These are phyloP conservation scores for Colletotrichum sp. DNA, from an alignment of 2,329 filamentous ascomycete genomes.

Conservation along the genomic window DNA sequence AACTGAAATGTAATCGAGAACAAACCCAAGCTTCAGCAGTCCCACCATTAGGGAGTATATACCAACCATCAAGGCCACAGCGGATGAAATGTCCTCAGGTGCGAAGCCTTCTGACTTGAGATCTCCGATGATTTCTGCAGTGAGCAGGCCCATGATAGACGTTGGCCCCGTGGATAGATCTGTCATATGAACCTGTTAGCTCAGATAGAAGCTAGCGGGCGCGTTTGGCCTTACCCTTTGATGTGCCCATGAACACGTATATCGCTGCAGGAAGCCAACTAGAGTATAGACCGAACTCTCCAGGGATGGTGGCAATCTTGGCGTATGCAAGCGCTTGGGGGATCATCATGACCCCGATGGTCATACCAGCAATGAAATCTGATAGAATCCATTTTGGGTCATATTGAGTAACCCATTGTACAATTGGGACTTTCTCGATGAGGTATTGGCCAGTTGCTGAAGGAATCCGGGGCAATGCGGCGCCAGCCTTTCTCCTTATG, in stretches of 20 bases:
- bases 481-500: constrained; percentile 30
- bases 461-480: constrained; percentile 46
- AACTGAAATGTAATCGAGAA: constrained; percentile 70
- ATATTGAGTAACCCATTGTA: constrained; percentile 68
- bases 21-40: constrained; percentile 66
- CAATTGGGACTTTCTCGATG: constrained; percentile 64
- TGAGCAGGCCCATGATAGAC: constrained; percentile 67
- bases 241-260: constrained; percentile 66
- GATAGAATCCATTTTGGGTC: constrained; percentile 64
- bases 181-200: constrained; percentile 26
- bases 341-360: constrained; percentile 64
- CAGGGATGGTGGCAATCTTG: constrained; percentile 65
- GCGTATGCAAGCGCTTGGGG: constrained; percentile 68
- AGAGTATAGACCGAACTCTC: constrained; percentile 64
- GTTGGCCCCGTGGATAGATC: constrained; percentile 69
- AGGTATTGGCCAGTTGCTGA: constrained; percentile 60
- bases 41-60: constrained; percentile 64
- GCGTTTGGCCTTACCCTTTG: constrained; percentile 52
- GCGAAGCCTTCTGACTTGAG: constrained; percentile 54
- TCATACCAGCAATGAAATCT: constrained; percentile 66
- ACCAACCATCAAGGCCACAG: constrained; percentile 68
- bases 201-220: not conserved
- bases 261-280: constrained; percentile 63
- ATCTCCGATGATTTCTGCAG: constrained; percentile 62
- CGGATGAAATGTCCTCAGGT: constrained; percentile 62